A percentile compares a stretch with the other conserved stretches of the same genome.
Conservation (phyloP, 1,284 basidiomycete species). For the Lentinus polychrous region DNA sequence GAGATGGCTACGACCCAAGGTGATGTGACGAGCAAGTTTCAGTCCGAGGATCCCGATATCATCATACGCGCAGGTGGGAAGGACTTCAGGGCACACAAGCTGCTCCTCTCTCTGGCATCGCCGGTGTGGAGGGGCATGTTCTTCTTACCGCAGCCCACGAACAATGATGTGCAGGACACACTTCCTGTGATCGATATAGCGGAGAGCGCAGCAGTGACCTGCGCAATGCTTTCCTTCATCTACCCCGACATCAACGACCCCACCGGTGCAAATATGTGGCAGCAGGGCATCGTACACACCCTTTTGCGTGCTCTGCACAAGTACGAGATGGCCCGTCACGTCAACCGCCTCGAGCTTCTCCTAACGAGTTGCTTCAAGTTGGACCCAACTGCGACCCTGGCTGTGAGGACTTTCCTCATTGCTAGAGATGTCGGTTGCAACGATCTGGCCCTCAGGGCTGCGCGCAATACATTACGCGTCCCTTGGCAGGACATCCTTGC, state of each 20-base stretch:
- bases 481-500: too few relatives aligned
- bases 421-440: too few relatives aligned
- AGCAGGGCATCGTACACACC: neutral
- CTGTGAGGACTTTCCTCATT: too few relatives aligned
- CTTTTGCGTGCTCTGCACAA: constrained; percentile 7
- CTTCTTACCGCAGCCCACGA: neutral
- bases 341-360: too few relatives aligned
- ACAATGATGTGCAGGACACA: neutral
- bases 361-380: too few relatives aligned
- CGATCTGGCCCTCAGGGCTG: too few relatives aligned
- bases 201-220: constrained; percentile 5
- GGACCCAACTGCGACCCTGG: too few relatives aligned
- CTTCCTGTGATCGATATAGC: constrained; percentile 6
- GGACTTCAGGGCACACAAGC: constrained; percentile 3
- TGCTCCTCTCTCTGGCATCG: constrained; percentile 4
- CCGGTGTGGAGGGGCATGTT: constrained; percentile 1
- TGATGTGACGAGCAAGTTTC: too few relatives aligned
- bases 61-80: neutral
- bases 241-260: constrained; percentile 3
- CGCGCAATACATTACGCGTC: too few relatives aligned
- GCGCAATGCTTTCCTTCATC: constrained; percentile 6
- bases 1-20: too few relatives aligned
- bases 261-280: neutral
- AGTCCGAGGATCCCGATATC: neutral
- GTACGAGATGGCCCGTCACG: constrained; percentile 6